Evolutionary conservation across 2,329 filamentous ascomycete genomes (phyloP).

Genomic region (Calycina marina): DNA sequence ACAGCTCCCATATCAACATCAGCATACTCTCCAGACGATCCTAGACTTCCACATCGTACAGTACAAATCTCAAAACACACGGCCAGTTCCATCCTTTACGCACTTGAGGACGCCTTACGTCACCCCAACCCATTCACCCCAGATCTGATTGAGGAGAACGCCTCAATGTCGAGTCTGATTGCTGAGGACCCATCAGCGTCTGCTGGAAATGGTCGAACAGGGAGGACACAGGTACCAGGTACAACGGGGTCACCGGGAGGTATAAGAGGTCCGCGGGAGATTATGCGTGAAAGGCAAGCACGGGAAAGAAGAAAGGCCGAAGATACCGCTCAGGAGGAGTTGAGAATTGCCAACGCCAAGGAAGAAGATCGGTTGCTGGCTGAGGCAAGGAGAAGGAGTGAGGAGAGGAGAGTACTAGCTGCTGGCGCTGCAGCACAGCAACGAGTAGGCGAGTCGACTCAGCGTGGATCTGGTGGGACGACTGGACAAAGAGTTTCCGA

Average conservation of each 20-base stretch:
- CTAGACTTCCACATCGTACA: conserved; percentile 30
- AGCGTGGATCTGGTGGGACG: conserved; percentile 11
- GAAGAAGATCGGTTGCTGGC: conserved; percentile 39
- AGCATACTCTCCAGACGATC: conserved; percentile 12
- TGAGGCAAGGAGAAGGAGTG: conserved; percentile 36
- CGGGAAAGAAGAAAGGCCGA: conserved; percentile 52
- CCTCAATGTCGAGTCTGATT: conserved; percentile 78
- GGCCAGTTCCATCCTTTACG: conserved; percentile 79
- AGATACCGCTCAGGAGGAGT: conserved; percentile 30
- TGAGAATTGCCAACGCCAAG: conserved; percentile 33
- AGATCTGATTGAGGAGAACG: conserved; percentile 75
- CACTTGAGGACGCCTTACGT: conserved; percentile 80
- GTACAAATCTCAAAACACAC: conserved; percentile 68
- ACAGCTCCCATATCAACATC: conserved; percentile 12
- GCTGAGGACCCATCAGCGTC: conserved; percentile 39
- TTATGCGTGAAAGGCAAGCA: conserved; percentile 76
- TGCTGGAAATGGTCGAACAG: conserved; percentile 41
- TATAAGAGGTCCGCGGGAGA: conserved; percentile 73
- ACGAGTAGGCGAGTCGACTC: conserved; percentile 12
- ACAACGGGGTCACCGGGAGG: conserved; percentile 35
- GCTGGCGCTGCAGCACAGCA: conserved; percentile 33
- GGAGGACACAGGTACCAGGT: conserved; percentile 31
- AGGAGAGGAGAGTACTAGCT: conserved; percentile 45
- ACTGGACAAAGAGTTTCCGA: conserved; percentile 19
- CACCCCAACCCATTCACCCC: conserved; percentile 70